A percentile compares a stretch with the other conserved stretches of the same genome.
phyloP scores from a whole-genome alignment of 805 yeast genomes.

The Yarrowia sp. region DNA sequence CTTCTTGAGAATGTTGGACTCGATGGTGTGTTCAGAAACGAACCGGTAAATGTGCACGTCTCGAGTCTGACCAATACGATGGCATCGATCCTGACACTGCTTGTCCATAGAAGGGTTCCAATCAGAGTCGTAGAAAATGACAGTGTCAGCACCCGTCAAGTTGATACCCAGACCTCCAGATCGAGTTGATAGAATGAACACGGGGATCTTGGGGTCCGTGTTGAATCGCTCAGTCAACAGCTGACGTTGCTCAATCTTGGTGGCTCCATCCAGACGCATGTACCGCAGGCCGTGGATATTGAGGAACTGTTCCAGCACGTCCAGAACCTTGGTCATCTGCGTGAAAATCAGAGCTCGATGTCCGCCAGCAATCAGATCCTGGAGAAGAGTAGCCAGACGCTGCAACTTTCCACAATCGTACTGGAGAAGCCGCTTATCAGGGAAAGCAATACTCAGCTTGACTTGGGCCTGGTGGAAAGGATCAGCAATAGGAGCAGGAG shows the following conservation, averaged over 20 bases:
- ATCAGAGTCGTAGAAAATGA: constrained; percentile 95
- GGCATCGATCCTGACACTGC: constrained; percentile 99
- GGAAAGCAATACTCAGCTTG: constrained; percentile 89
- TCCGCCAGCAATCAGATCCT: constrained; percentile 80
- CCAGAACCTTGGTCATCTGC: constrained; percentile 97
- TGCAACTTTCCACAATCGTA: constrained; percentile 98
- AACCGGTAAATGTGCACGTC: constrained; percentile 97
- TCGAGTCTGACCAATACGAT: constrained; percentile 96
- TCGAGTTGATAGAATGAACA: constrained; percentile 90
- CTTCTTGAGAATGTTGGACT: constrained; percentile 88
- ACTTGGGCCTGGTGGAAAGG: constrained; percentile 85
- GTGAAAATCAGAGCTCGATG: constrained; percentile 96
- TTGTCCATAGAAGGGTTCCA: constrained; percentile 99
- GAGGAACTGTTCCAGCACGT: constrained; percentile 88
- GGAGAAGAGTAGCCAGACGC: constrained; percentile 74
- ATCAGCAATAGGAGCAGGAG: constrained; percentile 39
- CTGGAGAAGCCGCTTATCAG: constrained; percentile 89
- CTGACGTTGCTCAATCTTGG: constrained; percentile 96
- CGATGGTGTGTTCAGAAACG: constrained; percentile 95
- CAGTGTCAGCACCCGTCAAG: constrained; percentile 98
- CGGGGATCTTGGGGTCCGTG: constrained; percentile 82
- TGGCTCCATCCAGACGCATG: constrained; percentile 95
- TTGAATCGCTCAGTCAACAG: constrained; percentile 91
- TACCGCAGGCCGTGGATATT: constrained; percentile 94
- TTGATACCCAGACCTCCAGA: constrained; percentile 99